These are phyloP conservation scores for Myxozyma udenii DNA, from an alignment of 805 yeast species.

Conservation along the genomic window DNA sequence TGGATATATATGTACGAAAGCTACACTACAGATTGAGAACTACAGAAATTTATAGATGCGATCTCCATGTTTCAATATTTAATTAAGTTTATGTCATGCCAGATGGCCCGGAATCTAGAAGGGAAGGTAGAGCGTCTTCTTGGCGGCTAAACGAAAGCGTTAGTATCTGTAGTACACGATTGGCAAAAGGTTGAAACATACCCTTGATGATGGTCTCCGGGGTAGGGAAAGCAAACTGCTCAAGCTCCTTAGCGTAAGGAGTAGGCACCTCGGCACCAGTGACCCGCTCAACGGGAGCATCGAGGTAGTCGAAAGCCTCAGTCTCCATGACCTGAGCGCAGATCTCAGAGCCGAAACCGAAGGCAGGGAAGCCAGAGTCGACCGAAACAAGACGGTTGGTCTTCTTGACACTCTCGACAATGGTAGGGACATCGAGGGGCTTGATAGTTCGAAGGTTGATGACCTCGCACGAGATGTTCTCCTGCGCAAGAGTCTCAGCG, in stretches of 20 bases:
- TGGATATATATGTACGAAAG: no score
- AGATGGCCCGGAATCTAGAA: conserved; percentile 8
- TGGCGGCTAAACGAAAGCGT: conserved; percentile 34
- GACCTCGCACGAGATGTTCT: conserved; percentile 87
- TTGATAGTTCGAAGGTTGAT: conserved; percentile 93
- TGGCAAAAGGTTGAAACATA: conserved; percentile 33
- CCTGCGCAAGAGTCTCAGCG: conserved; percentile 78
- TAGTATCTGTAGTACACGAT: background rate
- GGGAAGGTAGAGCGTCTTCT: conserved; percentile 41
- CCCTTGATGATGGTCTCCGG: conserved; percentile 81
- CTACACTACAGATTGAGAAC: no score
- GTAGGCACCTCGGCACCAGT: conserved; percentile 99
- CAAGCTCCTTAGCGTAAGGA: conserved; percentile 93
- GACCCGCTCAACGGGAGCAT: conserved; percentile 97
- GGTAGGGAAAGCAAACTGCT: conserved; percentile 99
- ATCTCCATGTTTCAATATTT: no score
- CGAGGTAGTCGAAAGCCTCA: conserved; percentile 96
- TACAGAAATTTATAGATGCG: no score
- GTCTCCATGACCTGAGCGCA: conserved; percentile 97
- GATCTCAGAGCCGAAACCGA: conserved; percentile 98
- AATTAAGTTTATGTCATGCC: no score
- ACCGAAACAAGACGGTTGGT: conserved; percentile 95
- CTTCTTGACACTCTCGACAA: conserved; percentile 86
- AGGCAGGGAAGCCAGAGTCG: conserved; percentile 97
- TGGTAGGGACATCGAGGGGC: conserved; percentile 88